phyloP scores from a whole-genome alignment of 2,329 filamentous ascomycete genomes.

The Delphinella strobiligena region DNA sequence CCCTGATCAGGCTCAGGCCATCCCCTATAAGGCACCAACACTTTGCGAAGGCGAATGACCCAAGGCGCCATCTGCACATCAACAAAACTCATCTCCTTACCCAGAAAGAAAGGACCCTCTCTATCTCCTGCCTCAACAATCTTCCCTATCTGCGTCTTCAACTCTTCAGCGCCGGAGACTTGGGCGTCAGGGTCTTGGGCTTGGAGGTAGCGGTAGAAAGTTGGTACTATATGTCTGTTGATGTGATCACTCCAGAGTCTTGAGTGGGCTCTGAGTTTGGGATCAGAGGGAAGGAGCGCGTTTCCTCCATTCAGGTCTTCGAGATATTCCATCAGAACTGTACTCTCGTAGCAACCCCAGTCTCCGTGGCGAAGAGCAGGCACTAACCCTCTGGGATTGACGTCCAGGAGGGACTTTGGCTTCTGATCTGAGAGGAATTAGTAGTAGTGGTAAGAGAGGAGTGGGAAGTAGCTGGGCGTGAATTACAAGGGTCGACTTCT shows the following conservation, averaged over 20 bases:
- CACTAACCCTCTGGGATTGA: slow-evolving; percentile 64
- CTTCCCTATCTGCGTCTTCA: slow-evolving; percentile 54
- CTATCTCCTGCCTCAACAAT: slow-evolving; percentile 45
- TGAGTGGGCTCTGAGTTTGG: slow-evolving; percentile 59
- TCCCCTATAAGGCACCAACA: slow-evolving; percentile 51
- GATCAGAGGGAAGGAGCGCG: slow-evolving; percentile 52
- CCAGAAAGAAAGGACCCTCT: slow-evolving; percentile 59
- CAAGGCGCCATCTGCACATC: slow-evolving; percentile 66
- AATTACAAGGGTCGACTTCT: slow-evolving; percentile 75
- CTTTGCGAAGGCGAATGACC: slow-evolving; percentile 54
- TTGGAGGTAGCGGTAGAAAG: slow-evolving; percentile 63
- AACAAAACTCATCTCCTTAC: slow-evolving; percentile 48
- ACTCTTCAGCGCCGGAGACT: slow-evolving; percentile 43
- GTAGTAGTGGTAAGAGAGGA: slow-evolving; percentile 75
- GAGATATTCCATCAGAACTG: slow-evolving; percentile 75
- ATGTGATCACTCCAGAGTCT: slow-evolving; percentile 74
- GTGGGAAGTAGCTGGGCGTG: too few species aligned
- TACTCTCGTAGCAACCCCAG: slow-evolving; percentile 74
- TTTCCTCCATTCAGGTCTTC: slow-evolving; percentile 57
- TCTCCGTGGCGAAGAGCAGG: slow-evolving; percentile 66
- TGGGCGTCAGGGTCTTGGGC: slow-evolving; percentile 50
- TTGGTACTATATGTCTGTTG: slow-evolving; percentile 55
- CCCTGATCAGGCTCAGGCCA: slow-evolving; percentile 54
- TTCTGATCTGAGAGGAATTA: slow-evolving; percentile 73
- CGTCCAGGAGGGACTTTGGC: slow-evolving; percentile 56